Percentiles rank a stretch among this genome's conserved stretches.
Evolutionary conservation across 1,284 basidiomycete genomes (phyloP).

Genomic region (Omphalotus olearius): DNA sequence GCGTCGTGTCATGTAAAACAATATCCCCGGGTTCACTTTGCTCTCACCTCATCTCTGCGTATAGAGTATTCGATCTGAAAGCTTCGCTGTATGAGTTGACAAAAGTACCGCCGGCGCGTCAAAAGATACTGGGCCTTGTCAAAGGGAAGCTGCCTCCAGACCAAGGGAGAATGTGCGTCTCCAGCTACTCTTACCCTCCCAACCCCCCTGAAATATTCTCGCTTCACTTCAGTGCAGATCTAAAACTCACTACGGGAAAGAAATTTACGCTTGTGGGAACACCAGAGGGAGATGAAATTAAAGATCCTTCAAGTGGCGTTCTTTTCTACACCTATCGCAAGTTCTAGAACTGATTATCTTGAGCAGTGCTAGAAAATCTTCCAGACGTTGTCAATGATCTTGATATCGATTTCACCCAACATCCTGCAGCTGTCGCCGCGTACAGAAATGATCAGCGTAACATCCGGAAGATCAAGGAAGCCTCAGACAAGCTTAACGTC

Average conservation of each 20-base stretch:
- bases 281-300: slow-evolving; percentile 78
- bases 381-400: slow-evolving; percentile 79
- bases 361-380: slow-evolving; percentile 54
- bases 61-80: slow-evolving; percentile 69
- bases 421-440: slow-evolving; percentile 49
- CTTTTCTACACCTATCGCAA: background rate
- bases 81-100: slow-evolving; percentile 65
- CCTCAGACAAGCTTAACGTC: slow-evolving; percentile 59
- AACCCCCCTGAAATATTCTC: slow-evolving; percentile 7
- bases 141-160: slow-evolving; percentile 83
- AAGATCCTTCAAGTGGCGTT: slow-evolving; percentile 57
- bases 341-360: background rate
- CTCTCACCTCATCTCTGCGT: slow-evolving; percentile 1
- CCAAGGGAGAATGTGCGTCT: slow-evolving; percentile 58
- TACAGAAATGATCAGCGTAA: slow-evolving; percentile 75
- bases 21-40: background rate
- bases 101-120: slow-evolving; percentile 78
- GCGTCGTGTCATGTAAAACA: slow-evolving; percentile 6
- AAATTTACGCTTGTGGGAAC: slow-evolving; percentile 83
- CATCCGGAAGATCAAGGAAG: slow-evolving; percentile 72
- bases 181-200: background rate
- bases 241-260: slow-evolving; percentile 56
- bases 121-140: slow-evolving; percentile 86
- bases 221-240: slow-evolving; percentile 41
- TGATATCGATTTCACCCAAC: slow-evolving; percentile 70